phyloP scores from a whole-genome alignment of 805 yeast genomes.

The Phaffomyces opuntiae region DNA sequence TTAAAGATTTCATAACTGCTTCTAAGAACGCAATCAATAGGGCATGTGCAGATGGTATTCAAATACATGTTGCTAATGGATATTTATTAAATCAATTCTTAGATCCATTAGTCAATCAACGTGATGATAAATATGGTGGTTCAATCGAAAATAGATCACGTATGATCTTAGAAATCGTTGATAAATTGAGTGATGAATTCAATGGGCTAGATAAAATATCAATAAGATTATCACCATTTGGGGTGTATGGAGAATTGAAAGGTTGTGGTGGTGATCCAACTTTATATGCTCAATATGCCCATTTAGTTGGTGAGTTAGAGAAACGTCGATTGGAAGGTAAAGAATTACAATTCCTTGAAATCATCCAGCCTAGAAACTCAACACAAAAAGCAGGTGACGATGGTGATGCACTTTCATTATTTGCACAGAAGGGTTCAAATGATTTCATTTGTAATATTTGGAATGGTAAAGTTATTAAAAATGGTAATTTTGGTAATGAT shows the following conservation, averaged over 20 bases:
- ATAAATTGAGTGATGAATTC: conserved; percentile 1
- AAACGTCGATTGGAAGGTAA: conserved; percentile 29
- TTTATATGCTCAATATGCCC: conserved; percentile 32
- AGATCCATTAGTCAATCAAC: conserved; percentile 35
- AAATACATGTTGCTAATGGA: conserved; percentile 64
- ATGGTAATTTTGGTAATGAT: conserved; percentile 14
- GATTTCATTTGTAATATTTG: conserved; percentile 15
- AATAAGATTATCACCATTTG: conserved; percentile 34
- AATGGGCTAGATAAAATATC: conserved; percentile 8
- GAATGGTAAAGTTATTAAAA: conserved; percentile 24
- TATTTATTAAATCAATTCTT: conserved; percentile 51
- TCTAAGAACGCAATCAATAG: conserved; percentile 29
- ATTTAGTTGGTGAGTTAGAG: conserved; percentile 35
- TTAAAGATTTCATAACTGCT: conserved; percentile 34
- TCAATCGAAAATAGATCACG: conserved; percentile 42
- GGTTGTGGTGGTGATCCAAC: conserved; percentile 23
- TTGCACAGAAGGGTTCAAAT: background rate
- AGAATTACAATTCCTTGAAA: conserved; percentile 34
- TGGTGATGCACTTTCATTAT: background rate
- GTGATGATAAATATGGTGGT: conserved; percentile 50
- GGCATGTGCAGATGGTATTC: conserved; percentile 48
- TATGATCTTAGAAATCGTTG: conserved; percentile 35
- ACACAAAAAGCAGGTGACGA: no score
- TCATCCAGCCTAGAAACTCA: conserved; percentile 46
- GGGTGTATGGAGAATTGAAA: conserved; percentile 23